Evolutionary conservation across 1,284 basidiomycete genomes (phyloP).

Genomic region (Exsudoporus floridanus): DNA sequence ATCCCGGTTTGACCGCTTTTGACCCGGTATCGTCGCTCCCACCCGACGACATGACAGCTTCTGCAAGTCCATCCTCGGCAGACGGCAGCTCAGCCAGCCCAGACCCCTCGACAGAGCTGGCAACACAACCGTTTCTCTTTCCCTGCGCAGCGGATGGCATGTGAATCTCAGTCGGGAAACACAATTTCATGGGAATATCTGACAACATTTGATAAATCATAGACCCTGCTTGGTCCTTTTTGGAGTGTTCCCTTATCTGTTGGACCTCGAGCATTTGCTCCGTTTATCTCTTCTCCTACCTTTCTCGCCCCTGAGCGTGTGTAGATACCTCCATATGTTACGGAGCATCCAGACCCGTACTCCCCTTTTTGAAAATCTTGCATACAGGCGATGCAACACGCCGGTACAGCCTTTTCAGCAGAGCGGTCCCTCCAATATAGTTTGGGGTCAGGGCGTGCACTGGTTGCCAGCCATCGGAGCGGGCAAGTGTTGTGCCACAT

Average conservation of each 20-base stretch:
- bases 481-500: neutral
- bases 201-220: conserved; percentile 1
- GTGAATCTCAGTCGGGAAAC: conserved; percentile 7
- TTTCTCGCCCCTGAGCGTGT: neutral
- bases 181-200: conserved; percentile 4
- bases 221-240: conserved; percentile 2
- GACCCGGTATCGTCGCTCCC: conserved; percentile 16
- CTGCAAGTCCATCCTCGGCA: conserved; percentile 27
- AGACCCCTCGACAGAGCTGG: conserved; percentile 23
- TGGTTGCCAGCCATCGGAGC: neutral
- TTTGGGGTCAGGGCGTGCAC: neutral
- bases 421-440: neutral
- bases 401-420: too few relatives aligned
- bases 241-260: conserved; percentile 1
- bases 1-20: conserved; percentile 13
- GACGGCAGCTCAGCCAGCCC: conserved; percentile 18
- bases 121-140: conserved; percentile 21
- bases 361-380: neutral
- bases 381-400: neutral
- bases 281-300: neutral
- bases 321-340: neutral
- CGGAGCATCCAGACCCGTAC: too few relatives aligned
- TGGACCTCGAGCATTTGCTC: neutral
- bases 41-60: conserved; percentile 23
- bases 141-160: conserved; percentile 15